These are phyloP conservation scores for Skeletonema potamos DNA, from an alignment of 108 stramenopile species.

Conservation along the genomic window DNA sequence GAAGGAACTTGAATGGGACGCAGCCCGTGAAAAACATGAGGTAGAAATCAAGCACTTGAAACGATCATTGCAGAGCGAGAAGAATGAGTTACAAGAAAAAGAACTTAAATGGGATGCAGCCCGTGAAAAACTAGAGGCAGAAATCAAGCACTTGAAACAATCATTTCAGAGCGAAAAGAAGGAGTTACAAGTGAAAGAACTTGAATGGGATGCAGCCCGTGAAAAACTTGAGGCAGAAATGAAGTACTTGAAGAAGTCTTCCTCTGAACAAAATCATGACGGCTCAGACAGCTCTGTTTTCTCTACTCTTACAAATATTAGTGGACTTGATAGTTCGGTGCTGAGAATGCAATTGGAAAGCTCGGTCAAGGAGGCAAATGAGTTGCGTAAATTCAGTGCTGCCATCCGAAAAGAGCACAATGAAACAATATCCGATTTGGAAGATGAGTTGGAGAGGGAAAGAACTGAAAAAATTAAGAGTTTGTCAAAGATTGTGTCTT, in stretches of 20 bases:
- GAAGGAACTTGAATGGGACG: conserved; percentile 18
- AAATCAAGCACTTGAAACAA: conserved; percentile 24
- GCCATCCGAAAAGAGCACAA: conserved; percentile 30
- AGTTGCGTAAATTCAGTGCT: conserved; percentile 38
- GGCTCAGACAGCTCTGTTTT: background rate
- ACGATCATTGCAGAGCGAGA: background rate
- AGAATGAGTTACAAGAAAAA: conserved; percentile 11
- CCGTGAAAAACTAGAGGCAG: conserved; percentile 10
- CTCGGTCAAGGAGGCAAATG: conserved; percentile 30
- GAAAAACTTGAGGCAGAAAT: conserved; percentile 14
- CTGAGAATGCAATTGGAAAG: conserved; percentile 14
- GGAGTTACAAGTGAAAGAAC: conserved; percentile 18
- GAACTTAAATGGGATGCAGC: conserved; percentile 17
- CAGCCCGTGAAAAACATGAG: conserved; percentile 14
- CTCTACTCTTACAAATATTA: background rate
- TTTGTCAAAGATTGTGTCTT: conserved; percentile 20
- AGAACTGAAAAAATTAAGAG: conserved; percentile 12
- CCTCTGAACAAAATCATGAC: background rate
- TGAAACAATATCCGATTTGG: conserved; percentile 27
- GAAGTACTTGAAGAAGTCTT: background rate
- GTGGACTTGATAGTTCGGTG: background rate
- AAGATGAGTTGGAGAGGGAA: conserved; percentile 28
- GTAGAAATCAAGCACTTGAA: conserved; percentile 23
- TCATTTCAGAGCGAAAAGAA: background rate
- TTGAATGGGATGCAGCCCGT: conserved; percentile 17